Percentiles rank a stretch among this genome's conserved stretches.
Conservation (phyloP, 192 early-diverging fungal genomes). For the Mycoemilia scoparia region DNA sequence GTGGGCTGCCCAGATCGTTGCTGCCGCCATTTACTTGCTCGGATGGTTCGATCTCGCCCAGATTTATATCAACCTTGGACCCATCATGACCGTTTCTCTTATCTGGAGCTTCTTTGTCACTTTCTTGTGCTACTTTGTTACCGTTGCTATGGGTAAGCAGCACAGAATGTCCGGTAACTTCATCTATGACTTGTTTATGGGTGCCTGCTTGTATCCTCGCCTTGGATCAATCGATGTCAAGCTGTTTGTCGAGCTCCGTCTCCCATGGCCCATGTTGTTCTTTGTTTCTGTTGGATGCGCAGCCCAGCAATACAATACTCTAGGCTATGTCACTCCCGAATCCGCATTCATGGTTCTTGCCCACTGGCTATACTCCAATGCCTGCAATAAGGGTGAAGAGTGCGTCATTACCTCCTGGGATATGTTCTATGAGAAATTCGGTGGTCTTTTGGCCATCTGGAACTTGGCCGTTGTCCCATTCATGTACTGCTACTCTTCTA, state of each 20-base stretch:
- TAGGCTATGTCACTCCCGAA: conserved; percentile 58
- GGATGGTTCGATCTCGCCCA: conserved; percentile 38
- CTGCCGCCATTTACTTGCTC: conserved; percentile 45
- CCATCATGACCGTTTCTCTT: conserved; percentile 47
- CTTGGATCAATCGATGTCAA: conserved; percentile 76
- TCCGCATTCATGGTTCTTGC: conserved; percentile 59
- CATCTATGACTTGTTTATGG: conserved; percentile 91
- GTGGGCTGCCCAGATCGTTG: conserved; percentile 31
- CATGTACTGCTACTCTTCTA: conserved; percentile 71
- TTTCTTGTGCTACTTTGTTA: conserved; percentile 27
- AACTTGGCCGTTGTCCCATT: conserved; percentile 83
- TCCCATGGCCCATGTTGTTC: conserved; percentile 69
- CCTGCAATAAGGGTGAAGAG: conserved; percentile 44
- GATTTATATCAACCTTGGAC: conserved; percentile 41
- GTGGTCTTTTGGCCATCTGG: conserved; percentile 64
- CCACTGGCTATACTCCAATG: conserved; percentile 72
- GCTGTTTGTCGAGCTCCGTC: conserved; percentile 82
- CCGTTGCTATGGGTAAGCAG: conserved; percentile 61
- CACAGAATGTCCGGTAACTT: conserved; percentile 49
- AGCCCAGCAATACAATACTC: conserved; percentile 55
- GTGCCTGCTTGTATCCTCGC: conserved; percentile 88
- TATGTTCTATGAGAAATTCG: conserved; percentile 30
- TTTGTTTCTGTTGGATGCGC: conserved; percentile 54
- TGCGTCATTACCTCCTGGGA: conserved; percentile 92
- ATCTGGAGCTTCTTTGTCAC: conserved; percentile 47